phyloP scores from a whole-genome alignment of 1,284 basidiomycete genomes.

The Sporisorium exsertum region DNA sequence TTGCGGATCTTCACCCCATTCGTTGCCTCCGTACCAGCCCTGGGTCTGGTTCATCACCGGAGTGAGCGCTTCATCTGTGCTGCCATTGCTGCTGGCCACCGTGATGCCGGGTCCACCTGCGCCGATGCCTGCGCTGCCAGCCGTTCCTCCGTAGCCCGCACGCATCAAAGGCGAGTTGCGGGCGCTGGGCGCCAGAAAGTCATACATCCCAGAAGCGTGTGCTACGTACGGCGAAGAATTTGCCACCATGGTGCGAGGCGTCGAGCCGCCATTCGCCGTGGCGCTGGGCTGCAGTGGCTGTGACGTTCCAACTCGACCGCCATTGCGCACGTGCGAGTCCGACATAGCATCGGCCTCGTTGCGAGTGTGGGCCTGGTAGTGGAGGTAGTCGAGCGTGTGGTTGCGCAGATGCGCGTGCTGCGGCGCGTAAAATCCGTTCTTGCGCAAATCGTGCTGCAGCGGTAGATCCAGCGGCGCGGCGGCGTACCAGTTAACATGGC shows the following conservation, averaged over 20 bases:
- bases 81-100: conserved; percentile 46
- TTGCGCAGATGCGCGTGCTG: conserved; percentile 41
- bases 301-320: conserved; percentile 9
- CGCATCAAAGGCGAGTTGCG: conserved; percentile 49
- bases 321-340: conserved; percentile 23
- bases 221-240: conserved; percentile 42
- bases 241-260: conserved; percentile 32
- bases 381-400: conserved; percentile 53
- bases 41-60: conserved; percentile 47
- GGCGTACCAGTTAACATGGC: conserved; percentile 59
- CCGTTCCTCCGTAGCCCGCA: conserved; percentile 13
- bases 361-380: conserved; percentile 34
- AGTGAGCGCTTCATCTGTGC: conserved; percentile 48
- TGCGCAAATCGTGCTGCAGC: conserved; percentile 45
- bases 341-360: conserved; percentile 11
- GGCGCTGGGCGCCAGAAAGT: conserved; percentile 45
- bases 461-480: conserved; percentile 56
- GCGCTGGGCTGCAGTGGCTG: conserved; percentile 42
- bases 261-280: conserved; percentile 39
- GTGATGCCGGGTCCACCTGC: conserved; percentile 9
- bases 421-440: conserved; percentile 48
- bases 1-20: conserved; percentile 53
- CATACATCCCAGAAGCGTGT: conserved; percentile 49
- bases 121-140: not conserved
- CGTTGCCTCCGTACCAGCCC: conserved; percentile 42